phyloP scores from a whole-genome alignment of 176 grass and related monocot genomes.

The Aechmea fasciata region DNA sequence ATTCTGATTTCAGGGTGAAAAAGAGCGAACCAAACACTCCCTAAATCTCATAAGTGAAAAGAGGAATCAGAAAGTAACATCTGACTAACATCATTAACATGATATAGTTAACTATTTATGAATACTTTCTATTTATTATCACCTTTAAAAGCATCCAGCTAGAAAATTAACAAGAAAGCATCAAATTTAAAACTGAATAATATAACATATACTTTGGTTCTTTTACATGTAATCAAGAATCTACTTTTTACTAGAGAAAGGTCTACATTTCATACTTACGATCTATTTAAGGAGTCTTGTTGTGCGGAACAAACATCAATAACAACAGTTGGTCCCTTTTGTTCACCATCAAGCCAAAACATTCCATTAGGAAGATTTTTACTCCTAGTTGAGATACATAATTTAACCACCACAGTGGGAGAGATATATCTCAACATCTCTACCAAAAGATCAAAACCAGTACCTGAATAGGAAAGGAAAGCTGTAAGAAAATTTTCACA shows the following conservation, averaged over 20 bases:
- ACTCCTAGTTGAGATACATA: slow-evolving; percentile 44
- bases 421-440: slow-evolving; percentile 81
- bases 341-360: slow-evolving; percentile 58
- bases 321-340: slow-evolving; percentile 24
- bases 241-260: slow-evolving; percentile 7
- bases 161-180: slow-evolving; percentile 14
- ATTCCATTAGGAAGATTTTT: slow-evolving; percentile 84
- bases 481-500: neutral
- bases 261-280: slow-evolving; percentile 33
- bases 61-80: too few species aligned
- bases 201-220: neutral
- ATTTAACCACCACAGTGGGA: slow-evolving; percentile 63
- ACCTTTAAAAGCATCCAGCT: neutral
- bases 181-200: neutral
- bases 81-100: too few species aligned
- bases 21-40: too few species aligned
- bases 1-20: too few species aligned
- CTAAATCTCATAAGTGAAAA: too few species aligned
- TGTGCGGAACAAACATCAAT: slow-evolving; percentile 43
- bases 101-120: too few species aligned
- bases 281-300: slow-evolving; percentile 45
- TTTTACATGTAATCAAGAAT: neutral
- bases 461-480: slow-evolving; percentile 36
- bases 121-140: neutral
- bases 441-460: slow-evolving; percentile 93